Conservation (phyloP, 495 filamentous ascomycete genomes). For the Jackrogersella minutella region DNA sequence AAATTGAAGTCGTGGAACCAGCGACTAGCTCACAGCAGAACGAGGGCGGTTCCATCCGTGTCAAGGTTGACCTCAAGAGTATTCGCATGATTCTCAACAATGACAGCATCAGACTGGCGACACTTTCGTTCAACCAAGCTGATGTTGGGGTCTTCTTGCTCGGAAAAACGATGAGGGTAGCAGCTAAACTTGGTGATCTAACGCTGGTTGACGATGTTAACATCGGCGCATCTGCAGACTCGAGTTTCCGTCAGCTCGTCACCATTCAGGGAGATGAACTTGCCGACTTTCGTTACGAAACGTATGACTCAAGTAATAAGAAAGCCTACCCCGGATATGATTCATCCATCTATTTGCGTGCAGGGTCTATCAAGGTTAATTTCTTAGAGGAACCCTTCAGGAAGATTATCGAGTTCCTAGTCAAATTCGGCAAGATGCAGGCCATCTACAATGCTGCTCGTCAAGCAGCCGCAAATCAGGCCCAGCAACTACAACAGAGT, state of each 20-base stretch:
- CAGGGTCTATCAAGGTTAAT: conserved; percentile 94
- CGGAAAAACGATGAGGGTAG: conserved; percentile 83
- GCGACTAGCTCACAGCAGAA: conserved; percentile 44
- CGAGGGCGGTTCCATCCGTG: conserved; percentile 60
- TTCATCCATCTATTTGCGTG: conserved; percentile 84
- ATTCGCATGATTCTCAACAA: conserved; percentile 97
- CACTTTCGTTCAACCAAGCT: conserved; percentile 87
- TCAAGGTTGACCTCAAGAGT: conserved; percentile 92
- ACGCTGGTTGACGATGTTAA: conserved; percentile 94
- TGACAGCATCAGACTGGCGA: conserved; percentile 93
- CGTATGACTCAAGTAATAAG: conserved; percentile 76
- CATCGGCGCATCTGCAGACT: conserved; percentile 80
- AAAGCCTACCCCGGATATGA: conserved; percentile 92
- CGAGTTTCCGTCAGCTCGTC: conserved; percentile 83
- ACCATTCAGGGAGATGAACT: conserved; percentile 95
- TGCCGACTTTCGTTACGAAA: conserved; percentile 98
- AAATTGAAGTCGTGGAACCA: conserved; percentile 41
- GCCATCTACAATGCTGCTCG: conserved; percentile 97
- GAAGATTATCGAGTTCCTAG: conserved; percentile 95
- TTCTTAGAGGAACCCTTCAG: conserved; percentile 97
- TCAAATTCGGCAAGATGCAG: conserved; percentile 99
- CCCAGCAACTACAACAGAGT: conserved; percentile 88
- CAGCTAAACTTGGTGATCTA: conserved; percentile 84
- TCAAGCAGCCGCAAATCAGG: conserved; percentile 93
- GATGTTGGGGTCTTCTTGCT: conserved; percentile 89